Percentiles rank a stretch among this genome's conserved stretches.
Conservation (phyloP, 2,329 filamentous ascomycete species). For the Mycogone perniciosa region DNA sequence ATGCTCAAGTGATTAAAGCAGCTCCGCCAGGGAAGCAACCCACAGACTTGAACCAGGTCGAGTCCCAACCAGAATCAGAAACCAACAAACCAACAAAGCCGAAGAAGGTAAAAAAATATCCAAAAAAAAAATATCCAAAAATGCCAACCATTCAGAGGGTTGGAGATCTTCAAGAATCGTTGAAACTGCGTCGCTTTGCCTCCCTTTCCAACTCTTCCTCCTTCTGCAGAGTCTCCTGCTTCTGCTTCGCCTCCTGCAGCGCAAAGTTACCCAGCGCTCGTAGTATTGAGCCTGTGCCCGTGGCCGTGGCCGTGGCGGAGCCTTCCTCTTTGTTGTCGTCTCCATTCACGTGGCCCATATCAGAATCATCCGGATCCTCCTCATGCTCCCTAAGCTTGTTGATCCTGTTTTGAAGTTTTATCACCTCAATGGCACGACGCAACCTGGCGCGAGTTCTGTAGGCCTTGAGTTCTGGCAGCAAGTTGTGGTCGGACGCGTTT, state of each 20-base stretch:
- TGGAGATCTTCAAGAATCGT: constrained; percentile 11
- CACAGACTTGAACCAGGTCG: no score
- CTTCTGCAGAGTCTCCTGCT: constrained; percentile 68
- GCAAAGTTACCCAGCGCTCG: constrained; percentile 12
- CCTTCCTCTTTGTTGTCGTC: constrained; percentile 76
- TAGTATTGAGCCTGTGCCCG: constrained; percentile 11
- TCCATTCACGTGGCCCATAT: constrained; percentile 60
- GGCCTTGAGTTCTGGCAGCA: constrained; percentile 76
- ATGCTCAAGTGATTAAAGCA: no score
- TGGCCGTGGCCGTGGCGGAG: constrained; percentile 29
- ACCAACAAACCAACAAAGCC: background rate
- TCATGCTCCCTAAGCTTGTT: constrained; percentile 81
- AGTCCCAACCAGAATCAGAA: background rate
- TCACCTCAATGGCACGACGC: constrained; percentile 1
- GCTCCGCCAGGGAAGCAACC: no score
- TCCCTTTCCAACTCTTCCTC: constrained; percentile 52
- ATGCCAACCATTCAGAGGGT: background rate
- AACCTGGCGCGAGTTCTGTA: background rate
- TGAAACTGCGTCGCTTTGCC: constrained; percentile 32
- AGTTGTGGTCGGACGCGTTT: constrained; percentile 89
- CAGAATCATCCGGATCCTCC: constrained; percentile 70
- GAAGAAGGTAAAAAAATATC: background rate
- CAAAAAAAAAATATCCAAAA: background rate
- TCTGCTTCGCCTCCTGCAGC: constrained; percentile 48
- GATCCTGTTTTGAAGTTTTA: constrained; percentile 7